Evolutionary conservation across 306 rosid species (phyloP).

Genomic region (Rosa chinensis): DNA sequence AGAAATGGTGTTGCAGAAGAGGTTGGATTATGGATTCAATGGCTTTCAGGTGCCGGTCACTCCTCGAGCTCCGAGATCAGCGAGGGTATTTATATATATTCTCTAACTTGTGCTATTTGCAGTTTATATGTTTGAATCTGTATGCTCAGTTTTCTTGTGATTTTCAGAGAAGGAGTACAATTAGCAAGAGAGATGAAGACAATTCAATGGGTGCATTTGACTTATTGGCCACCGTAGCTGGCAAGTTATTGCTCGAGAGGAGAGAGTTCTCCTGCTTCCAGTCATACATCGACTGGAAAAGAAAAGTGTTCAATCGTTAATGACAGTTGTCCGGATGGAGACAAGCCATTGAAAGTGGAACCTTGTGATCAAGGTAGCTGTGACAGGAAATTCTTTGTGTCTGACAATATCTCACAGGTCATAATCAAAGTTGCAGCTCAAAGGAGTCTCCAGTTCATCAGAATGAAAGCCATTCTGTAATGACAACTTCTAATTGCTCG

Average conservation of each 20-base stretch:
- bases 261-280: constrained; percentile 44
- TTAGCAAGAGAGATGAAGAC: constrained; percentile 48
- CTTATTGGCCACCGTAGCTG: constrained; percentile 88
- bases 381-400: constrained; percentile 32
- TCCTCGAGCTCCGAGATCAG: constrained; percentile 69
- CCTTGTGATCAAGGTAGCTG: constrained; percentile 50
- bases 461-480: constrained; percentile 41
- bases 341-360: constrained; percentile 43
- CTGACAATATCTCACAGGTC: constrained; percentile 36
- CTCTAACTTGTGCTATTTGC: constrained; percentile 17
- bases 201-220: constrained; percentile 75
- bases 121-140: constrained; percentile 7
- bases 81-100: constrained; percentile 54
- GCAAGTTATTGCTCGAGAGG: constrained; percentile 58
- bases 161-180: constrained; percentile 52
- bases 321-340: constrained; percentile 38
- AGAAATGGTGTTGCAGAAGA: constrained; percentile 79
- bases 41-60: constrained; percentile 68
- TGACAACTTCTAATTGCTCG: constrained; percentile 52
- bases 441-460: constrained; percentile 44
- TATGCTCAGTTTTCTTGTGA: constrained; percentile 29
- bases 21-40: constrained; percentile 74
- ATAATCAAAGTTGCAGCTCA: constrained; percentile 31
- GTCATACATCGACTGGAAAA: constrained; percentile 44
- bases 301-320: constrained; percentile 22